A percentile compares a stretch with the other conserved stretches of the same genome.
Conservation (phyloP, 148 eudicot genomes). For the Vaccinium macrocarpon region DNA sequence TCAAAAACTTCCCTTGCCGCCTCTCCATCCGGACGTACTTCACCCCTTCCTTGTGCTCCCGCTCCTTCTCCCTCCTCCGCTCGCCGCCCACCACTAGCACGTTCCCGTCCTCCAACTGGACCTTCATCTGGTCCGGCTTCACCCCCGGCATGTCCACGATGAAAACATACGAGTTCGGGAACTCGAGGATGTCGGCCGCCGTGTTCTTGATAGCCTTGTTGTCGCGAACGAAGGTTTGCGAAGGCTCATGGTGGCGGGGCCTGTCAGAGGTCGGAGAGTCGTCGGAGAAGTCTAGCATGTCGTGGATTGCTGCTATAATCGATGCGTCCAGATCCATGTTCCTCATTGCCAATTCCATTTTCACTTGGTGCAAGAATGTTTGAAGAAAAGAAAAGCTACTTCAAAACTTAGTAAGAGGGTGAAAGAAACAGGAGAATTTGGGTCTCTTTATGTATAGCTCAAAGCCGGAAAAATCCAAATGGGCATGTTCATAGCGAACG, state of each 20-base stretch:
- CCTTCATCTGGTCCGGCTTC: slow-evolving; percentile 50
- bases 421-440: not conserved
- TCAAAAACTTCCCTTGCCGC: slow-evolving; percentile 67
- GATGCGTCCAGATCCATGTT: slow-evolving; percentile 18
- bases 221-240: slow-evolving; percentile 56
- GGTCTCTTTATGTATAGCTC: not conserved
- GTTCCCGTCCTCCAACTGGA: slow-evolving; percentile 62
- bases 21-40: slow-evolving; percentile 77
- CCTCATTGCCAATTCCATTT: slow-evolving; percentile 24
- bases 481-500: not conserved
- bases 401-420: not conserved
- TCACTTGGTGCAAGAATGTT: not conserved
- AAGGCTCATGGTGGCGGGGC: slow-evolving; percentile 15
- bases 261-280: not conserved
- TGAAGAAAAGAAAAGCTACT: not conserved
- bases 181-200: slow-evolving; percentile 67
- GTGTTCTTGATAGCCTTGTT: slow-evolving; percentile 45
- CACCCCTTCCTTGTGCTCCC: slow-evolving; percentile 38
- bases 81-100: slow-evolving; percentile 61
- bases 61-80: slow-evolving; percentile 54
- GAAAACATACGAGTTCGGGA: slow-evolving; percentile 52
- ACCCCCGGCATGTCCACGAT: slow-evolving; percentile 77
- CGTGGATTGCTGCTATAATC: slow-evolving; percentile 21
- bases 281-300: slow-evolving; percentile 25
- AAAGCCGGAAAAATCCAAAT: not conserved